These are phyloP conservation scores for Pseudognaphalium luteoalbum DNA, from an alignment of 129 eudicot species.

Conservation along the genomic window DNA sequence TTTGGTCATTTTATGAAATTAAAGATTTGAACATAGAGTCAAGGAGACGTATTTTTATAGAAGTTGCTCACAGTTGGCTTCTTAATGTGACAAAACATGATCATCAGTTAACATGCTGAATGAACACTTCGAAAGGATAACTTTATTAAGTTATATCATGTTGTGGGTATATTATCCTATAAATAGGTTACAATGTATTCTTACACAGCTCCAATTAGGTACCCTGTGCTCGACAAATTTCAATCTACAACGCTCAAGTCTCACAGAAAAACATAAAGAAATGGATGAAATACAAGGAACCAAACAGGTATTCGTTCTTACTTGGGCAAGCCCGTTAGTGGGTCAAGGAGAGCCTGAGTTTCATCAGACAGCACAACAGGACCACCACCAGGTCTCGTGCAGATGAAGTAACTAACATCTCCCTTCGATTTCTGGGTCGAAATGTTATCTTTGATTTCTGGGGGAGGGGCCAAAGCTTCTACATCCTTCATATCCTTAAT, in stretches of 20 bases:
- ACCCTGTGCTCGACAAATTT: conserved; percentile 22
- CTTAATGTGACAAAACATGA: background rate
- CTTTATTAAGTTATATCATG: conserved; percentile 27
- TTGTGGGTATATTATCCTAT: conserved; percentile 24
- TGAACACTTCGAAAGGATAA: background rate
- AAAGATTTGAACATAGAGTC: background rate
- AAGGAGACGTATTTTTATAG: background rate
- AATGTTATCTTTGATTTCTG: conserved; percentile 61
- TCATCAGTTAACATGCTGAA: conserved; percentile 6
- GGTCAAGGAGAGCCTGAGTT: conserved; percentile 70
- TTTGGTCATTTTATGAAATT: background rate
- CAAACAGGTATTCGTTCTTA: conserved; percentile 28
- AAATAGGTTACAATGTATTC: conserved; percentile 19
- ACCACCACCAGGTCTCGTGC: conserved; percentile 97
- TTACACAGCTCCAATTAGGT: conserved; percentile 23
- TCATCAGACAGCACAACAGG: conserved; percentile 76
- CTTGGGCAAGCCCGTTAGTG: conserved; percentile 87
- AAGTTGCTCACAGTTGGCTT: conserved; percentile 1
- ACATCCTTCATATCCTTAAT: conserved; percentile 69
- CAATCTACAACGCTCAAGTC: conserved; percentile 27
- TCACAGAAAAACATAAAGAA: conserved; percentile 12
- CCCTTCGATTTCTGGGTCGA: conserved; percentile 57
- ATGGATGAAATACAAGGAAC: conserved; percentile 15
- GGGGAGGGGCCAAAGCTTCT: conserved; percentile 75
- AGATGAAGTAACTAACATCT: conserved; percentile 92